phyloP scores from a whole-genome alignment of 305 asterid species.

The Fraxinus sp. region DNA sequence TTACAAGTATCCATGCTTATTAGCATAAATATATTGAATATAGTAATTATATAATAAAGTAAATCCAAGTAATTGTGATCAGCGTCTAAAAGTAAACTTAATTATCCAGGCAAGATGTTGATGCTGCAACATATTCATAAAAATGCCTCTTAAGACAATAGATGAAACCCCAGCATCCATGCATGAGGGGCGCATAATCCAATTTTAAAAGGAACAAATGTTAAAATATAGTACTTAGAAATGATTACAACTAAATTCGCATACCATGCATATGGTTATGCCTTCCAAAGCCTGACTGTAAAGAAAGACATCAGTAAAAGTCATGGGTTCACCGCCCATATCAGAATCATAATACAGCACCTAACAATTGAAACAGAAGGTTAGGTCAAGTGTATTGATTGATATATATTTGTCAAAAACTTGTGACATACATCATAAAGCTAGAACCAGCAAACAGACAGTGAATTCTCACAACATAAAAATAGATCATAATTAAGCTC shows the following conservation, averaged over 20 bases:
- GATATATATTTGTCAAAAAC: neutral
- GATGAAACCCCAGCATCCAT: constrained; percentile 14
- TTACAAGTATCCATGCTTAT: neutral
- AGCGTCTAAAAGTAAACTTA: neutral
- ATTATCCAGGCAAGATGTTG: constrained; percentile 10
- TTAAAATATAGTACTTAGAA: constrained; percentile 2
- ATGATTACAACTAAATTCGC: constrained; percentile 20
- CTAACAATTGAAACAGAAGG: constrained; percentile 40
- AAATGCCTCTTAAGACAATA: neutral
- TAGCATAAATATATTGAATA: neutral
- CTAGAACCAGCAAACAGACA: constrained; percentile 14
- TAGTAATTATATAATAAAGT: neutral
- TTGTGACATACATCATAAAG: neutral
- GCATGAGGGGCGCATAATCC: constrained; percentile 9
- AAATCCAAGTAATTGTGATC: constrained; percentile 11
- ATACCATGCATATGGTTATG: constrained; percentile 84
- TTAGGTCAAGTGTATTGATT: constrained; percentile 14
- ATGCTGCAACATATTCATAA: constrained; percentile 9
- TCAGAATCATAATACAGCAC: constrained; percentile 80
- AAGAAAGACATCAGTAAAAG: constrained; percentile 82
- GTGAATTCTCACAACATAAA: neutral
- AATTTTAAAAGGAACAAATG: neutral
- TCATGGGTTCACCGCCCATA: constrained; percentile 79
- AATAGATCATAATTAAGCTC: neutral
- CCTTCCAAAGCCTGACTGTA: constrained; percentile 99